These are phyloP conservation scores for Strobilomyces dryophilus DNA, from an alignment of 768 basidiomycete genomes.

Conservation along the genomic window DNA sequence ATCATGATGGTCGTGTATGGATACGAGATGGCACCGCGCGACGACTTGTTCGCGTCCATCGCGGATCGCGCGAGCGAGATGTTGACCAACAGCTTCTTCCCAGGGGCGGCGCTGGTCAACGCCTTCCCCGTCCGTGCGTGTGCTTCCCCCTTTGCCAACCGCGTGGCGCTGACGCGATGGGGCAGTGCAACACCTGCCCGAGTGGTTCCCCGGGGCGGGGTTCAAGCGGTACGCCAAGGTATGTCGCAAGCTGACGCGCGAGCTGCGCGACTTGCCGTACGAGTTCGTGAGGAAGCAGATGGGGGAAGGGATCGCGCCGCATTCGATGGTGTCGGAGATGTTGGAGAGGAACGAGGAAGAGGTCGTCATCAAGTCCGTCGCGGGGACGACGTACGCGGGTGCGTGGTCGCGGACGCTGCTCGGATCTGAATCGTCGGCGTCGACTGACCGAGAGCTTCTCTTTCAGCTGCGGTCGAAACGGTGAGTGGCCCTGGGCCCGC, in stretches of 20 bases:
- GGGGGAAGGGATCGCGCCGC: slow-evolving; percentile 14
- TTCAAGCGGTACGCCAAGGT: slow-evolving; percentile 23
- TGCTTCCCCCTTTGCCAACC: neutral
- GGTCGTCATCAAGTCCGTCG: slow-evolving; percentile 26
- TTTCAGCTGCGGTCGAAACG: slow-evolving; percentile 20
- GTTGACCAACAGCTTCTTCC: slow-evolving; percentile 25
- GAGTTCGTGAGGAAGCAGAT: slow-evolving; percentile 19
- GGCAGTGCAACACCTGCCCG: slow-evolving; percentile 24
- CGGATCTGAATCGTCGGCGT: neutral
- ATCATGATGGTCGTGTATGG: slow-evolving; percentile 34
- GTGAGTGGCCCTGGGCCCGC: no score
- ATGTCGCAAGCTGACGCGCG: slow-evolving; percentile 15
- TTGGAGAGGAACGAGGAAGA: slow-evolving; percentile 26
- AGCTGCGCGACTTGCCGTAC: slow-evolving; percentile 15
- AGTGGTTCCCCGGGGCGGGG: slow-evolving; percentile 29
- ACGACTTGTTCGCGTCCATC: slow-evolving; percentile 31
- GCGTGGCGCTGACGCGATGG: neutral
- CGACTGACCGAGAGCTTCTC: neutral
- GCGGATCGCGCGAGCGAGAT: slow-evolving; percentile 30
- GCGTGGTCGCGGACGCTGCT: no score
- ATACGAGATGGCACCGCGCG: slow-evolving; percentile 28
- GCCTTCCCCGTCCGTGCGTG: slow-evolving; percentile 27
- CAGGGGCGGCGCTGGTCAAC: slow-evolving; percentile 32
- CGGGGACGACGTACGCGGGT: slow-evolving; percentile 31
- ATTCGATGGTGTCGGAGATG: slow-evolving; percentile 21